Evolutionary conservation across 306 rosid genomes (phyloP).

Genomic region (Gillenia trifoliata): DNA sequence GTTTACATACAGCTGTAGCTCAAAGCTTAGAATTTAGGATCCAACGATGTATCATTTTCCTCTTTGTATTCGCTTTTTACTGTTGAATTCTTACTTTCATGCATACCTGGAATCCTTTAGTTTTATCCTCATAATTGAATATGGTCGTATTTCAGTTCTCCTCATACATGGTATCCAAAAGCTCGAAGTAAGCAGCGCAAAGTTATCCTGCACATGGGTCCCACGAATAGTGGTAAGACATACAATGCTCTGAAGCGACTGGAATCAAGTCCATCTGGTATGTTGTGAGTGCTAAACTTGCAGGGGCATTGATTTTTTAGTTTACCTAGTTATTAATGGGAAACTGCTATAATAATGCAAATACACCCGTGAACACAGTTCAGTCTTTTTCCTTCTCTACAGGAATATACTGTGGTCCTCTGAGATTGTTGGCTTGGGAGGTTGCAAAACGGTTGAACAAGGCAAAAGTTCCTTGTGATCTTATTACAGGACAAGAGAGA

Average conservation of each 20-base stretch:
- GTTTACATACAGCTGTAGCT: background rate
- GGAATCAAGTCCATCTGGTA: slow-evolving; percentile 82
- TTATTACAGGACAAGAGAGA: slow-evolving; percentile 89
- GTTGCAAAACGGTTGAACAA: slow-evolving; percentile 85
- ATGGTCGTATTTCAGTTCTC: slow-evolving; percentile 42
- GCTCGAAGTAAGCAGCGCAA: slow-evolving; percentile 74
- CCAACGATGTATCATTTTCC: background rate
- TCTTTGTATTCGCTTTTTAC: background rate
- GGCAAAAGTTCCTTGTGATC: slow-evolving; percentile 83
- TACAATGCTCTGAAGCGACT: slow-evolving; percentile 80
- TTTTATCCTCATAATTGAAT: background rate
- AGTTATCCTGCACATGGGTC: slow-evolving; percentile 92
- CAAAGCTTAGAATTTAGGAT: background rate
- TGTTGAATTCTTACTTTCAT: background rate
- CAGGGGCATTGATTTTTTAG: background rate
- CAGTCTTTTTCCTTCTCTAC: slow-evolving; percentile 22
- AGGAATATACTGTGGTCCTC: slow-evolving; percentile 95
- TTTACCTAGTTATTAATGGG: slow-evolving; percentile 4
- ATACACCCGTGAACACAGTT: slow-evolving; percentile 3
- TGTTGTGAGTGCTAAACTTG: slow-evolving; percentile 4
- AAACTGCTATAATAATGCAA: slow-evolving; percentile 8
- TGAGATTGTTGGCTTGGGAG: slow-evolving; percentile 98
- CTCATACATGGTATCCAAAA: slow-evolving; percentile 93
- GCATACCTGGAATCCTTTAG: background rate
- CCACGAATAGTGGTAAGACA: slow-evolving; percentile 95